Evolutionary conservation across 164 flowering plant genomes (phyloP), one percentile per base, ranked within the genome.

Genomic region (Umbilicus rupestris): DNA sequence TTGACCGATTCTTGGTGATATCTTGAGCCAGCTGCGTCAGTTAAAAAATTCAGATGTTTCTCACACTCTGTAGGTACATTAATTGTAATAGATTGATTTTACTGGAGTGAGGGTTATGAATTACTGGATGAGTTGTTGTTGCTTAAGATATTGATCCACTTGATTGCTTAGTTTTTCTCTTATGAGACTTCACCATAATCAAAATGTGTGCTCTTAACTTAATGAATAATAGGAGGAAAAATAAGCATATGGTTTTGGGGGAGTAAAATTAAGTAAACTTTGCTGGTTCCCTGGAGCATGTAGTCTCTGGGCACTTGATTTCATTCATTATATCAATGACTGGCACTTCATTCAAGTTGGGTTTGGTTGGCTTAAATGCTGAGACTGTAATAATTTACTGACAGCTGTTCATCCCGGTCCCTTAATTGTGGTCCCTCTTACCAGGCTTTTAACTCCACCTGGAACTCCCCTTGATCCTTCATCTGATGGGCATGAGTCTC

Each of bases 391-490:
- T 24, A 24, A 19, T 24, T 52, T 24, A n/a, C 59, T 24, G 16
- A 24, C 31, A 26, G 59, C 26, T 52, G 59, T 52, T 52, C 59
- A 52, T 20, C 31, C 16, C 3, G 59, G 26, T 52, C 31, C 10
- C 59, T 52, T n/a, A n/a, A n/a, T n/a, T 24, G 31, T 52, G 31
- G 8, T 26, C 17, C 11, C 15, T 37, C 30, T 24, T 67, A 75
- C 49, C 68, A 92, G 98, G 98, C 96, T 92, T 77, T 89, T 92
- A 55, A 92, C 98, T 42, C 98, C 98, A 72, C 98, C 98, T 59
- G 98, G 82, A 75, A 92, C 96, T 73, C 98, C 98, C 59, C 76
- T 83, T 39, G 76, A 85, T 69, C 76, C 89, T 74, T 73, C 92
- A 41, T 75, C 83, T 6, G 84, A 86, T 73, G 79, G 84, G 71